Percentiles rank a stretch among this genome's conserved stretches.
Conservation (phyloP, 306 rosid species). For the Cicer chorassanicum region DNA sequence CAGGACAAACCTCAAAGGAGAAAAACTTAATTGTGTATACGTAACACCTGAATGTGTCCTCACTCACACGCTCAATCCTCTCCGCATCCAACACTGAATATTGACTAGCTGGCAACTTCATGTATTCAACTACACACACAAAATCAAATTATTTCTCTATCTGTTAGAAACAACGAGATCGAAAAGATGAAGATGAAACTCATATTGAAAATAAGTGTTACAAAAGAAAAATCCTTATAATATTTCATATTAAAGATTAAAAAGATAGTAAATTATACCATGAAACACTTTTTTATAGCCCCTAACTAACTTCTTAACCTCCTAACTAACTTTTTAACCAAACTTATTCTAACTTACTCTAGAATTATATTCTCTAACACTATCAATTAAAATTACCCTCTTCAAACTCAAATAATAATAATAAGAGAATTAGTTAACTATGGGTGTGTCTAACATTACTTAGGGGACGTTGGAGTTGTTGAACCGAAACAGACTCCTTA, state of each 20-base stretch:
- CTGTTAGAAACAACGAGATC: no score
- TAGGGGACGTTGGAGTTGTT: conserved; percentile 80
- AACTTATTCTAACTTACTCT: no score
- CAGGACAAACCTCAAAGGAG: conserved; percentile 87
- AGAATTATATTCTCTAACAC: no score
- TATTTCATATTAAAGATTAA: no score
- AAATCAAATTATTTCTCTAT: not conserved
- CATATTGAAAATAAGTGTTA: no score
- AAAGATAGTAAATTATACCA: no score
- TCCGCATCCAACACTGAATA: conserved; percentile 97
- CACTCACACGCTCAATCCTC: conserved; percentile 93
- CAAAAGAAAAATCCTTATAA: no score
- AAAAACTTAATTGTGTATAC: conserved; percentile 85
- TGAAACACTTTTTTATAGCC: no score
- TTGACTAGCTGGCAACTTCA: conserved; percentile 96
- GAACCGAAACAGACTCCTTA: conserved; percentile 67
- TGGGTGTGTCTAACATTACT: conserved; percentile 60
- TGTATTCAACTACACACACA: conserved; percentile 67
- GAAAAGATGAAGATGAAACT: no score
- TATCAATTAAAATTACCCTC: no score
- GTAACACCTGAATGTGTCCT: conserved; percentile 83
- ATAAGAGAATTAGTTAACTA: not conserved
- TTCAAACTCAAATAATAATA: not conserved
- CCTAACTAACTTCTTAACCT: no score
- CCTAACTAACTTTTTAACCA: no score